phyloP scores from a whole-genome alignment of 1,284 basidiomycete species.

The Blastosporella zonata region DNA sequence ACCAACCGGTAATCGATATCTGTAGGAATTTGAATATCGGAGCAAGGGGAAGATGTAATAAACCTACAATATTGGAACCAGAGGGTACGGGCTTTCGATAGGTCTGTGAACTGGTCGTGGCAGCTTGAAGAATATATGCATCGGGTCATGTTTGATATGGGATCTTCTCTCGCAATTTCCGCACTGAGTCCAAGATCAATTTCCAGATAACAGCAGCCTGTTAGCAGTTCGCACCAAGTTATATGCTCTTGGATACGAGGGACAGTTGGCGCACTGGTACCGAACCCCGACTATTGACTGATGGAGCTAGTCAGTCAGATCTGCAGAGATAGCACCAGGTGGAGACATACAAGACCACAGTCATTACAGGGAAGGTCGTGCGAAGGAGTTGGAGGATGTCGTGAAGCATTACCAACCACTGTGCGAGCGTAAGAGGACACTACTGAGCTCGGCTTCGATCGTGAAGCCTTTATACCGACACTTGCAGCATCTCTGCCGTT shows the following conservation, averaged over 20 bases:
- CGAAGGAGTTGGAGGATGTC: slow-evolving; percentile 30
- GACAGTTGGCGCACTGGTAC: slow-evolving; percentile 77
- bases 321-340: background rate
- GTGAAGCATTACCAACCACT: slow-evolving; percentile 50
- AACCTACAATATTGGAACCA: slow-evolving; percentile 69
- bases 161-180: slow-evolving; percentile 74
- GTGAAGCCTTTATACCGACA: slow-evolving; percentile 39
- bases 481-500: slow-evolving; percentile 69
- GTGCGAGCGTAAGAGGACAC: slow-evolving; percentile 63
- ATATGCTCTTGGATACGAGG: slow-evolving; percentile 58
- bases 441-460: slow-evolving; percentile 54
- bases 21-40: slow-evolving; percentile 24
- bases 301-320: background rate
- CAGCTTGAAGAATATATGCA: slow-evolving; percentile 85
- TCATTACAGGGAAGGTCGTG: slow-evolving; percentile 59
- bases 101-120: slow-evolving; percentile 70
- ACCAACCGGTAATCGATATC: slow-evolving; percentile 71
- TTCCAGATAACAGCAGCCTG: background rate
- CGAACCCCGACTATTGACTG: slow-evolving; percentile 67
- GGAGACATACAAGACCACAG: slow-evolving; percentile 51
- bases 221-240: slow-evolving; percentile 51
- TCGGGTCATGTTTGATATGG: slow-evolving; percentile 75
- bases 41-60: background rate
- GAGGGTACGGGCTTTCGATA: slow-evolving; percentile 55
- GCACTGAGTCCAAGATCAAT: slow-evolving; percentile 50